phyloP scores from a whole-genome alignment of 2,329 filamentous ascomycete genomes.

The Aspergillus neoniger region DNA sequence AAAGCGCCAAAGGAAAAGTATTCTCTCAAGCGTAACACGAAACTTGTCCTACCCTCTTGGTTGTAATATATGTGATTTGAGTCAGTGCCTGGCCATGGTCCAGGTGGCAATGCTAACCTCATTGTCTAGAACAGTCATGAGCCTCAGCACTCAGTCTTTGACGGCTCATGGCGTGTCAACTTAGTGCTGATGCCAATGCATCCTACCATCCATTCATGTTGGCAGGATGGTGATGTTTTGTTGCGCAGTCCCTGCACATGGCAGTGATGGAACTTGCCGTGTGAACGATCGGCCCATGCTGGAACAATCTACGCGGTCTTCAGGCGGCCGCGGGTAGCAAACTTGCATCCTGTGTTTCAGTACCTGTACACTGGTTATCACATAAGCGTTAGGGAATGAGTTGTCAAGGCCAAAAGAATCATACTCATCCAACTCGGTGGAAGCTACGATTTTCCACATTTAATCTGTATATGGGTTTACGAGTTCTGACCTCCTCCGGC shows the following conservation, averaged over 20 bases:
- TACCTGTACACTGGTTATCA: background rate
- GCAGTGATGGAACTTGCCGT: background rate
- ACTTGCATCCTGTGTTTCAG: background rate
- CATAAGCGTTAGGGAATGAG: background rate
- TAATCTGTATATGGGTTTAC: too few species aligned
- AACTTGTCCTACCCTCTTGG: too few species aligned
- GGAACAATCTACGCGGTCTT: too few species aligned
- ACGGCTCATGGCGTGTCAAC: background rate
- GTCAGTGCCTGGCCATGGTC: too few species aligned
- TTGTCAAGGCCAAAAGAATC: background rate
- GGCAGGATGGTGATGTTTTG: background rate
- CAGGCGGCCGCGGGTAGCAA: too few species aligned
- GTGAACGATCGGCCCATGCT: too few species aligned
- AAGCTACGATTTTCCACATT: too few species aligned
- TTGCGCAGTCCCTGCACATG: background rate
- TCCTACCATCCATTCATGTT: background rate
- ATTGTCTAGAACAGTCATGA: background rate
- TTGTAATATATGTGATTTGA: too few species aligned
- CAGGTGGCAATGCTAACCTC: background rate
- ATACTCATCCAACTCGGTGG: background rate
- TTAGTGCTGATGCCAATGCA: background rate
- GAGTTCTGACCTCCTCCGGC: too few species aligned
- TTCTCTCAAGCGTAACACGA: too few species aligned
- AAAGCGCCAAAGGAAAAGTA: too few species aligned
- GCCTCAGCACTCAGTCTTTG: background rate